Evolutionary conservation across 2,329 filamentous ascomycete genomes (phyloP).

Genomic region (Colletotrichum australisinense): DNA sequence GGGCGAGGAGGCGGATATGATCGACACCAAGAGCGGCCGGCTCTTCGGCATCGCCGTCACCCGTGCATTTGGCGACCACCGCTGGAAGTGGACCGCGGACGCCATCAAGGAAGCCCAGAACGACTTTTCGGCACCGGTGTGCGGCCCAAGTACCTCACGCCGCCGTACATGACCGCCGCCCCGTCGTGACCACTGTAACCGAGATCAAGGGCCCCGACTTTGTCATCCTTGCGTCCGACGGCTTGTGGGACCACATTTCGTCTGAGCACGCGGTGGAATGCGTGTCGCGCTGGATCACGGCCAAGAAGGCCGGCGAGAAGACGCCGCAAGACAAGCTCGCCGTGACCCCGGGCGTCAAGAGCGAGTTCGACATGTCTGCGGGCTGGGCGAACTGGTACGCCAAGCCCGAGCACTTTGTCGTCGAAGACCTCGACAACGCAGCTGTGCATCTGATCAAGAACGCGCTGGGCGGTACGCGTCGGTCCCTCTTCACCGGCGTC

Average conservation of each 20-base stretch:
- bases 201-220: slow-evolving; percentile 62
- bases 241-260: slow-evolving; percentile 72
- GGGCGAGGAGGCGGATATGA: slow-evolving; percentile 65
- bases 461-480: slow-evolving; percentile 80
- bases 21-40: slow-evolving; percentile 61
- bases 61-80: slow-evolving; percentile 75
- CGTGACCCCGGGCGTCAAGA: background rate
- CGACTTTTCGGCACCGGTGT: slow-evolving; percentile 58
- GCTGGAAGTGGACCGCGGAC: slow-evolving; percentile 72
- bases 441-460: slow-evolving; percentile 86
- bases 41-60: slow-evolving; percentile 71
- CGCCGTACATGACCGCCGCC: slow-evolving; percentile 76
- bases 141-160: slow-evolving; percentile 60
- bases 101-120: slow-evolving; percentile 23
- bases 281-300: slow-evolving; percentile 63
- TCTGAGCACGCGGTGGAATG: slow-evolving; percentile 68
- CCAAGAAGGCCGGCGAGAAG: slow-evolving; percentile 11
- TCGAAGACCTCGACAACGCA: slow-evolving; percentile 76
- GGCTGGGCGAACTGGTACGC: slow-evolving; percentile 37
- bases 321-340: slow-evolving; percentile 25
- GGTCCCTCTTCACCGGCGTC: slow-evolving; percentile 77
- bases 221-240: slow-evolving; percentile 74
- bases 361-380: slow-evolving; percentile 37
- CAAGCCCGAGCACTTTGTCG: slow-evolving; percentile 70
- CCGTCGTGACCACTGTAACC: slow-evolving; percentile 67